Percentiles rank a stretch among this genome's conserved stretches.
Evolutionary conservation across 495 filamentous ascomycete genomes (phyloP).

Genomic region (Lichenothelia convexa): DNA sequence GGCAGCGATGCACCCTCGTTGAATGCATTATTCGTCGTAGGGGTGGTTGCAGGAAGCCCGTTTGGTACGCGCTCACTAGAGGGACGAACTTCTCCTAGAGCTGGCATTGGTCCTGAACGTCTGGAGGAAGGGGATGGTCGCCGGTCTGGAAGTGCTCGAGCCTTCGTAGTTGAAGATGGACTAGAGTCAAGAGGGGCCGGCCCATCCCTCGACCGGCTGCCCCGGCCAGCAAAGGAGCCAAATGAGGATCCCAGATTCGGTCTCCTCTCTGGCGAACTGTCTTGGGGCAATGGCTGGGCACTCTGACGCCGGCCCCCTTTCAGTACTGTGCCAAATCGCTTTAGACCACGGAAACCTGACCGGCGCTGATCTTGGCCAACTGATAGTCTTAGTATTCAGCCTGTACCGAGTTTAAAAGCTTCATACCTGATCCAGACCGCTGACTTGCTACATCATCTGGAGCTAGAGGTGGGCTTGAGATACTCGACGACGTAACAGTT

Average conservation of each 20-base stretch:
- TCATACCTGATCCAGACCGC: conserved; percentile 17
- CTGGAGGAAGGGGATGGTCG: too few relatives aligned
- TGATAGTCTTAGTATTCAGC: conserved; percentile 6
- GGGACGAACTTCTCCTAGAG: too few relatives aligned
- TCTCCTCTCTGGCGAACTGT: conserved; percentile 21
- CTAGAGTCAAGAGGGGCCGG: neutral
- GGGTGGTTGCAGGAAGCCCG: too few relatives aligned
- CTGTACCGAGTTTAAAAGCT: too few relatives aligned
- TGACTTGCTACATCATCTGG: conserved; percentile 16
- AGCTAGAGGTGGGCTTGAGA: neutral
- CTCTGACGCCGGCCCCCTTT: conserved; percentile 18
- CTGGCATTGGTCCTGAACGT: too few relatives aligned
- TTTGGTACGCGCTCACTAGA: too few relatives aligned
- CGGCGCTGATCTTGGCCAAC: conserved; percentile 18
- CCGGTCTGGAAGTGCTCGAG: too few relatives aligned
- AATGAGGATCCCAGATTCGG: conserved; percentile 8
- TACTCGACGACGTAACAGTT: conserved; percentile 5
- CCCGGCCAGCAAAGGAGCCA: conserved; percentile 6
- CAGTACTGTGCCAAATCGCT: conserved; percentile 23
- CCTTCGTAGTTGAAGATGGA: too few relatives aligned
- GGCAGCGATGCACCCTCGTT: too few relatives aligned
- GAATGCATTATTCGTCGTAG: too few relatives aligned
- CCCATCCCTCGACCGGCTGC: conserved; percentile 5
- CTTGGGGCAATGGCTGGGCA: conserved; percentile 20
- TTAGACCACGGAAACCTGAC: conserved; percentile 17